Conservation (phyloP, 2,329 filamentous ascomycete genomes). For the Penicillium sp. region DNA sequence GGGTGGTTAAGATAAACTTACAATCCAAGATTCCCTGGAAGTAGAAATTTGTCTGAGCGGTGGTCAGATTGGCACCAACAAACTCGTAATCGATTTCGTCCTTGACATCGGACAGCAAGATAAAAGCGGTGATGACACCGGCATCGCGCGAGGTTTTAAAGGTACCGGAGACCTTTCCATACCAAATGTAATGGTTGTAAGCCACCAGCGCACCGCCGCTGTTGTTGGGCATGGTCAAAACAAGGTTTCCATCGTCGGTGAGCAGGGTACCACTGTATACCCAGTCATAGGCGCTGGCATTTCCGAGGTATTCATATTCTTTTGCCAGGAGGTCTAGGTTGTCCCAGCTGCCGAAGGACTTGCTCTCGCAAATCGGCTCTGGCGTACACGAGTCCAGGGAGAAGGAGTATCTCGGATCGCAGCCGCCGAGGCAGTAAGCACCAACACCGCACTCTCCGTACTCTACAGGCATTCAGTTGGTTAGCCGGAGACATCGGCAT, state of each 20-base stretch:
- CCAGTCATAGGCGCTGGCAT: constrained; percentile 78
- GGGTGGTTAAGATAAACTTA: constrained; percentile 47
- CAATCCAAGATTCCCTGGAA: constrained; percentile 90
- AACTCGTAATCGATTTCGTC: constrained; percentile 99
- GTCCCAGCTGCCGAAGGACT: constrained; percentile 65
- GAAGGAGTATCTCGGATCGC: constrained; percentile 82
- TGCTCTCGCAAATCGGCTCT: constrained; percentile 73
- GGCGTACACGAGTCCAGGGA: constrained; percentile 80
- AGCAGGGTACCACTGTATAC: constrained; percentile 76
- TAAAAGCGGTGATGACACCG: constrained; percentile 96
- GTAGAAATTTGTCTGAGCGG: constrained; percentile 93
- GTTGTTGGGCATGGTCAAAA: constrained; percentile 84
- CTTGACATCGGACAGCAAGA: constrained; percentile 90
- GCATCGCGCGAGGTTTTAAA: constrained; percentile 78
- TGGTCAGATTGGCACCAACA: constrained; percentile 71
- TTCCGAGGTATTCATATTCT: constrained; percentile 81
- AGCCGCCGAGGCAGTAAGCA: constrained; percentile 92
- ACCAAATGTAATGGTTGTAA: constrained; percentile 89
- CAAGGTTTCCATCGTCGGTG: constrained; percentile 57
- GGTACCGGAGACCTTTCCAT: constrained; percentile 82
- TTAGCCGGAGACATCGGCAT: not conserved
- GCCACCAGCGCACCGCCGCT: constrained; percentile 85
- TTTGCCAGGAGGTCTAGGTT: constrained; percentile 65
- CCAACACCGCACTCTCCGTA: constrained; percentile 91
- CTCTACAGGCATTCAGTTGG: constrained; percentile 49